Evolutionary conservation across 2,329 filamentous ascomycete genomes (phyloP), one percentile per base, ranked within the genome.

Genomic region (Fusarium drepaniforme): DNA sequence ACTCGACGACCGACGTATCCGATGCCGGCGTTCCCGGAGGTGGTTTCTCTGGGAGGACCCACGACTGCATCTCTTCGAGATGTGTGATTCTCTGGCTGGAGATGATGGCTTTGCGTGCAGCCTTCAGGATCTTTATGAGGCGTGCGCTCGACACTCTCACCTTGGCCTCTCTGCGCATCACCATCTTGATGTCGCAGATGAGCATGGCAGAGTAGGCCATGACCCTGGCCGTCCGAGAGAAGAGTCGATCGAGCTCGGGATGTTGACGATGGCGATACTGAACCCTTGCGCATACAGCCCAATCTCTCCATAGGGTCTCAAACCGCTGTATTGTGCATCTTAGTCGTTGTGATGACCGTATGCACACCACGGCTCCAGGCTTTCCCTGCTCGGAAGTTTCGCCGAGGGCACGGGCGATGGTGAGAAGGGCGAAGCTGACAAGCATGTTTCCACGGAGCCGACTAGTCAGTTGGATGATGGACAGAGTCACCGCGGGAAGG

Each of bases 151-250:
- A 44, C 4, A 74, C 46, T n/a, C 53, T 46, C 49, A 72, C 37
- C n/a, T 44, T 44, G 23, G 46, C 58, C 37, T 64, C 30, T 23
- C 46, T 63, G 12, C 46, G 59, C 12, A 63, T 30, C 42, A 51
- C 64, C 72, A 72, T 74, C 49, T 74, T 72, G 56, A 74, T 70
- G 40, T 74, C 68, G 30, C 69, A 70, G 38, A 72, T 65, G 49
- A 74, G 35, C 25, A 70, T 66, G 28, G 66, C 51, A 12, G 70
- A 65, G 37, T 56, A 51, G 15, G 61, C 53, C 72, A 74, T 74
- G 51, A 70, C 72, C n/a, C 53, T 63, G 33, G 60, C 57, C 42
- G 71, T 70, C 37, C 57, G 65, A 37, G 37, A 38, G 53, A 65
- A 73, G 18, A 72, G 66, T 15, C 61, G 40, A 38, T 69, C 64